Evolutionary conservation across 1,284 basidiomycete species (phyloP).

Genomic region (Sanguinoderma infundibulare): DNA sequence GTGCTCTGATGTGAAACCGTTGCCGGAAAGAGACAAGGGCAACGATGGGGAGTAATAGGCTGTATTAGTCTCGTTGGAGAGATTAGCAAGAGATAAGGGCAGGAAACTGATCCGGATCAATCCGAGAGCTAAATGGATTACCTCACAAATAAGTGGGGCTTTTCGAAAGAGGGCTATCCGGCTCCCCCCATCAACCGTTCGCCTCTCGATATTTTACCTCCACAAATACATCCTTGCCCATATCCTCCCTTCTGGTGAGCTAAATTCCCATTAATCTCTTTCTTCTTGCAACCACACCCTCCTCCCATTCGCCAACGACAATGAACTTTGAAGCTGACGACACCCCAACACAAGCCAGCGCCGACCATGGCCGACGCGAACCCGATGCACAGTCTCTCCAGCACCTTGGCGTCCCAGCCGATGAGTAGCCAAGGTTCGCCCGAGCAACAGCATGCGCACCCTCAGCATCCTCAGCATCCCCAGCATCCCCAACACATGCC

Average conservation of each 20-base stretch:
- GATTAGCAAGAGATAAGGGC: constrained; percentile 1
- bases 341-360: neutral
- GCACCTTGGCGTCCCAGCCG: constrained; percentile 28
- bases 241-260: constrained; percentile 23
- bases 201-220: constrained; percentile 27
- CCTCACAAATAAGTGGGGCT: constrained; percentile 21
- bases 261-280: constrained; percentile 22
- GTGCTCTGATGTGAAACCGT: neutral
- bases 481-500: constrained; percentile 20
- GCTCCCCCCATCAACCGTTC: constrained; percentile 23
- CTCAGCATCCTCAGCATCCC: constrained; percentile 17
- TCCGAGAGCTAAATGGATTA: constrained; percentile 16
- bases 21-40: no score
- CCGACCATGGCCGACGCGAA: constrained; percentile 28
- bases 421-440: constrained; percentile 15
- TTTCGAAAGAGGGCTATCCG: constrained; percentile 19
- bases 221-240: constrained; percentile 19
- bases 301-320: neutral
- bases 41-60: no score
- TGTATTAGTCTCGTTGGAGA: no score
- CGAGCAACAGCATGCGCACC: constrained; percentile 15
- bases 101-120: constrained; percentile 6
- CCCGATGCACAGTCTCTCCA: constrained; percentile 30
- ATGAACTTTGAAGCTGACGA: neutral
- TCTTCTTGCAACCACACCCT: neutral